A percentile compares a stretch with the other conserved stretches of the same genome.
Conservation (phyloP, 2,329 filamentous ascomycete genomes). For the Fonsecaea multimorphosa region DNA sequence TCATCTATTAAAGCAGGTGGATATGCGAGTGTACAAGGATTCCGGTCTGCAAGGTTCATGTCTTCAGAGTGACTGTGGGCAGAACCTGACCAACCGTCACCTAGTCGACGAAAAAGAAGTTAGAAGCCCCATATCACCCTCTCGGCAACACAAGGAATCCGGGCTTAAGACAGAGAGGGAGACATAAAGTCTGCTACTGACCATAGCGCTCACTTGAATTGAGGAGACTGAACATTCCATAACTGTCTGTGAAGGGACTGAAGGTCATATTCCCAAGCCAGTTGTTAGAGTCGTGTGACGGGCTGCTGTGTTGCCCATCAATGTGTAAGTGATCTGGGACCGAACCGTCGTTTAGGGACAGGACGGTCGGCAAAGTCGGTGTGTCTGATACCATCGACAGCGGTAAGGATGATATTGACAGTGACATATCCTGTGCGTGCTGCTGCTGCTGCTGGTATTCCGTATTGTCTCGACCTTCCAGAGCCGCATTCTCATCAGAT, state of each 20-base stretch:
- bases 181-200: neutral
- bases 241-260: slow-evolving; percentile 3
- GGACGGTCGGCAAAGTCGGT: neutral
- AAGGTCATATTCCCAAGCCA: neutral
- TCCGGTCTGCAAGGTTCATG: neutral
- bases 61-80: slow-evolving; percentile 7
- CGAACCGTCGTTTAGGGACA: neutral
- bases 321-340: neutral
- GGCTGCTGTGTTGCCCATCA: neutral
- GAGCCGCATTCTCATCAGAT: neutral
- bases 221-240: slow-evolving; percentile 9
- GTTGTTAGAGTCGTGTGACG: neutral
- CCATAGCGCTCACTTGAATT: neutral
- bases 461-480: neutral
- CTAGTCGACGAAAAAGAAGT: neutral
- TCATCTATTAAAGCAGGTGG: neutral
- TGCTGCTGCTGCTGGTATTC: neutral
- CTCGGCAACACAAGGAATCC: neutral
- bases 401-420: neutral
- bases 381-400: neutral
- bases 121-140: neutral
- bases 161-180: neutral
- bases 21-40: neutral
- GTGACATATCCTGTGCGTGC: neutral
- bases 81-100: neutral